Percentiles rank a stretch among this genome's conserved stretches.
These are phyloP conservation scores for Chloropicon primus DNA, from an alignment of 139 green algal genomes.

Conservation along the genomic window DNA sequence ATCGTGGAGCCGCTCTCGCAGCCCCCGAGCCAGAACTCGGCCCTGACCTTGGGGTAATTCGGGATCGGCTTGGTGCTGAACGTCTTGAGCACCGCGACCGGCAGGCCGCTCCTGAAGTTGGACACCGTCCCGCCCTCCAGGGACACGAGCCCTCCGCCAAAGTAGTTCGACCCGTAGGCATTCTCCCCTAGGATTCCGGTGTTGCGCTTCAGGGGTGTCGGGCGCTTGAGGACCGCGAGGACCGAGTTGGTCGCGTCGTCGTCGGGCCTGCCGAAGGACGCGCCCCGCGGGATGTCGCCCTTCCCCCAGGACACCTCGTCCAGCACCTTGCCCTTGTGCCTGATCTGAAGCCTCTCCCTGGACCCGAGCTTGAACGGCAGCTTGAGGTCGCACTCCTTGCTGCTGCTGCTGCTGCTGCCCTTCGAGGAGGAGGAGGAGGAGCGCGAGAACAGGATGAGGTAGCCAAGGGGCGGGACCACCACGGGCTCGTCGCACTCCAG, in stretches of 20 bases:
- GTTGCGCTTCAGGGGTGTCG: neutral
- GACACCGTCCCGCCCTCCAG: neutral
- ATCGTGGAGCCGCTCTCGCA: neutral
- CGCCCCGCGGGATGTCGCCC: neutral
- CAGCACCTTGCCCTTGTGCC: neutral
- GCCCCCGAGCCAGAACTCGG: neutral
- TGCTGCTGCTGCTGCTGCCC: too few relatives aligned
- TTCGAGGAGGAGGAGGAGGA: too few relatives aligned
- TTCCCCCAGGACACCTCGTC: neutral
- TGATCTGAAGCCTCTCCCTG: neutral
- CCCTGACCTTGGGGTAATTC: neutral
- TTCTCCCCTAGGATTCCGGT: neutral
- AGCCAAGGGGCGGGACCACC: neutral
- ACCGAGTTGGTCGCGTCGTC: neutral
- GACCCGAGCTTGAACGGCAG: neutral
- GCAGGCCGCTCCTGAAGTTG: neutral
- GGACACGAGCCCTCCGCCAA: neutral
- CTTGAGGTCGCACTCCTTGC: neutral
- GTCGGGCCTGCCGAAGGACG: neutral
- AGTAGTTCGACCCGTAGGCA: neutral
- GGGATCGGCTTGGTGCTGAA: neutral
- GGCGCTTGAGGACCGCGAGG: neutral
- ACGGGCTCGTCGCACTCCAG: neutral
- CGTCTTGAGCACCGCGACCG: neutral
- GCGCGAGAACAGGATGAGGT: neutral